Evolutionary conservation across 139 green algal species (phyloP), one percentile per base, ranked within the genome.

Genomic region (Desmodesmus armatus): DNA sequence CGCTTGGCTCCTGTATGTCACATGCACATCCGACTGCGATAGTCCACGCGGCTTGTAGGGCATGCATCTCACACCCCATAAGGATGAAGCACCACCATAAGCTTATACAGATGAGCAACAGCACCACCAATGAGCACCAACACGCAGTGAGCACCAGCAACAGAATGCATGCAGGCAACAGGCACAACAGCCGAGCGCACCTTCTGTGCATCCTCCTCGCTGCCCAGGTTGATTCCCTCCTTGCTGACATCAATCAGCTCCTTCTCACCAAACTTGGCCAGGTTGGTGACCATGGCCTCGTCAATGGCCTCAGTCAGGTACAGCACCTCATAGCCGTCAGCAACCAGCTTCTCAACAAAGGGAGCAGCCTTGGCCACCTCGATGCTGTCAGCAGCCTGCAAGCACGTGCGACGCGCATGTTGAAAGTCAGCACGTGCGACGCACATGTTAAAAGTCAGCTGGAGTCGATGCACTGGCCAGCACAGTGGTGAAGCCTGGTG

Each of bases 231-330:
- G n/a, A 98, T 76, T 33, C 95, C 96, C 88, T 99, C 97, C 82
- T 98, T 97, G 44, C 91, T 93, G n/a, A 99, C 95, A 80, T 99
- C 97, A 51, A 96, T 89, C 44, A 99, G 84, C 63, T 95, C 86
- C 67, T 96, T 89, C 25, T 97, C 97, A 9, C 94, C 90, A 82
- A 94, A 99, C 83, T 94, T 91, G 73, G 75, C 86, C 76, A 99
- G 80, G 87, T 96, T 98, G 29, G 93, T 92, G 19, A 99, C 82
- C 41, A 91, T 90, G 29, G 96, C 92, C 94, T 99, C 97, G 75
- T 99, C 97, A 53, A 99, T 97, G 13, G 97, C 91, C 90, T 99
- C 97, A 23, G 92, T 95, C 62, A 99, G 89, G 91, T 97, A 99
- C 72, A 99, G 90, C 62, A 99, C 93, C 92, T 99, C 96, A 31